These are phyloP conservation scores for Cystoisospora suis DNA, from an alignment of 169 alveolate species.

Conservation along the genomic window DNA sequence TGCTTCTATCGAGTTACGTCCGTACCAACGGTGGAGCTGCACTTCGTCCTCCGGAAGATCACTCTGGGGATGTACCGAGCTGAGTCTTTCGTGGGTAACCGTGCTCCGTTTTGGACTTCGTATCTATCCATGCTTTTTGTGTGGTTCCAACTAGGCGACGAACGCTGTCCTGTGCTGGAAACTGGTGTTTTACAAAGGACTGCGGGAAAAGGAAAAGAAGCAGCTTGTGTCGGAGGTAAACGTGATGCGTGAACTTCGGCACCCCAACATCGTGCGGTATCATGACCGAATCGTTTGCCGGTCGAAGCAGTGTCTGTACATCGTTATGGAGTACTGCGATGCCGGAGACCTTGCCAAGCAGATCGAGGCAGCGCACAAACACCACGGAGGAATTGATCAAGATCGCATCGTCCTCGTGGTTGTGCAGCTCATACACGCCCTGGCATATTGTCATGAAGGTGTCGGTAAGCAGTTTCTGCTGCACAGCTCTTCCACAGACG, in stretches of 20 bases:
- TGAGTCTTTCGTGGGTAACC: neutral
- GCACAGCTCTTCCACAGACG: neutral
- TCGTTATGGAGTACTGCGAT: slow-evolving; percentile 92
- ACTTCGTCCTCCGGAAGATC: neutral
- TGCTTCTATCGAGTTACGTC: no score
- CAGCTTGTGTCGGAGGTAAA: slow-evolving; percentile 92
- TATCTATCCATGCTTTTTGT: neutral
- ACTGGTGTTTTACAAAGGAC: slow-evolving; percentile 92
- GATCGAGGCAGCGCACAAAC: slow-evolving; percentile 83
- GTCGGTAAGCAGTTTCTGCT: slow-evolving; percentile 30
- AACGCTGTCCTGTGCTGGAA: slow-evolving; percentile 93
- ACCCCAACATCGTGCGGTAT: slow-evolving; percentile 89
- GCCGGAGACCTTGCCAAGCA: slow-evolving; percentile 91
- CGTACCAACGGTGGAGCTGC: no score
- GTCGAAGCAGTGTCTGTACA: slow-evolving; percentile 81
- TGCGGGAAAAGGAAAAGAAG: slow-evolving; percentile 93
- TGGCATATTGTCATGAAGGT: slow-evolving; percentile 84
- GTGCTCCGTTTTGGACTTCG: neutral
- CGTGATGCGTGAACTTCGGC: slow-evolving; percentile 77
- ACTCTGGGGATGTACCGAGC: neutral
- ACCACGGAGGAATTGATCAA: slow-evolving; percentile 53
- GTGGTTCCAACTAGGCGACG: slow-evolving; percentile 41
- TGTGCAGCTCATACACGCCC: slow-evolving; percentile 85
- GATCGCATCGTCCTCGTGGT: slow-evolving; percentile 70
- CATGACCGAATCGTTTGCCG: slow-evolving; percentile 85